Base-by-base conservation (phyloP, 2,329 filamentous ascomycete genomes). In the Colletotrichum spinosum region DNA sequence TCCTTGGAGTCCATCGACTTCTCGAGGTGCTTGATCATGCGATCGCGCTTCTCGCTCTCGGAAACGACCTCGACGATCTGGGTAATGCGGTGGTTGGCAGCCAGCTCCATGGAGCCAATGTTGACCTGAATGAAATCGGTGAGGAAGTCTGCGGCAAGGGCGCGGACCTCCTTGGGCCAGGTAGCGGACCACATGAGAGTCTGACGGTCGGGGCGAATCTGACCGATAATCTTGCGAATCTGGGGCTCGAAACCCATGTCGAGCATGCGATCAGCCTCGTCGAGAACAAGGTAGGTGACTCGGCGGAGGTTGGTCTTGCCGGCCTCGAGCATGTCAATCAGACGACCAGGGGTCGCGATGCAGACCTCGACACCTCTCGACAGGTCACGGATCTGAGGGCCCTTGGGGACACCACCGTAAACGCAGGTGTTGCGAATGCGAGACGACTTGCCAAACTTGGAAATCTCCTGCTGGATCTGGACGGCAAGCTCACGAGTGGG, bases 171-270 rank as follows among this genome's bases (percentile, higher is more conserved):
- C 87, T 97, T 97, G 75, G 96, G 96, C 94, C 96, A 99, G 7
- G 96, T 99, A 72, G 96, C 96, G 67, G 96, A 99, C 93, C 95
- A 99, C 94, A 99, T 97, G 85, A 96, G 96, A 69, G 96, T 99
- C 81, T 99, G 96, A 86, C 96, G 91, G 79, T 99, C 96, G 58
- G 96, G 96, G 72, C 96, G 93, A 80, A 98, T 98, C 83, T 99
- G 96, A 69, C 92, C 88, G 72, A 99, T 94, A 71, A 99, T 98
- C 86, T 98, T 98, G 84, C 96, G 93, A 75, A 99, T 98, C 80
- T 98, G 96, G 71, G 96, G 96, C 84, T 99, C 96, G 83, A 99
- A 98, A 89, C 96, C 96, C 96, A 99, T 99, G 84, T 99, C 96
- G 78, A 99, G 87, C 96, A 99, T 99, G 76, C 96, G 95, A 83